Evolutionary conservation across 129 eudicot species (phyloP).

Genomic region (Solidago caesia): DNA sequence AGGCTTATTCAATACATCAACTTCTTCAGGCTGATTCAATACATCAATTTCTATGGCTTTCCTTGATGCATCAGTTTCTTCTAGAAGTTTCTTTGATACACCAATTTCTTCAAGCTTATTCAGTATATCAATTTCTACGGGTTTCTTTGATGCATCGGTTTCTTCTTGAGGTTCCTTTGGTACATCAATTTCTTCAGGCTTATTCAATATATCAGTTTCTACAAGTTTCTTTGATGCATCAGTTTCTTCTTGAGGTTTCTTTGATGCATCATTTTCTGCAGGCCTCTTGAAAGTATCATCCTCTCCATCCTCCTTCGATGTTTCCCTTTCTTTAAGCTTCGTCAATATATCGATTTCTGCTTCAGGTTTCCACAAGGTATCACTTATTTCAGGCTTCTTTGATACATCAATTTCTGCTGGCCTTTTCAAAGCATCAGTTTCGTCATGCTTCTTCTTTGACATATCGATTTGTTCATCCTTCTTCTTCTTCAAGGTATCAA

Average conservation of each 20-base stretch:
- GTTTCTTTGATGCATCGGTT: not conserved
- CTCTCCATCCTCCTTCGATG: too few relatives aligned
- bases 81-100: not conserved
- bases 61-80: not conserved
- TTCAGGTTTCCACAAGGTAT: not conserved
- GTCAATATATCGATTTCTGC: slow-evolving; percentile 1
- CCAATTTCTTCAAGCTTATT: not conserved
- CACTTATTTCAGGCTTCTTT: not conserved
- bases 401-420: not conserved
- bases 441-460: not conserved
- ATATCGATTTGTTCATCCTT: not conserved
- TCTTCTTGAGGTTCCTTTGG: slow-evolving; percentile 1
- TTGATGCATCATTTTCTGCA: slow-evolving; percentile 9
- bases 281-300: too few relatives aligned
- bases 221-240: not conserved
- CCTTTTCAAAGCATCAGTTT: not conserved
- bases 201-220: not conserved
- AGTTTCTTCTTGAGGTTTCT: slow-evolving; percentile 5
- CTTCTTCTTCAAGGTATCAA: not conserved
- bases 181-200: not conserved
- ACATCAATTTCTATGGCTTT: slow-evolving; percentile 1
- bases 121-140: not conserved
- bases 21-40: not conserved
- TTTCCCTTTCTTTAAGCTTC: not conserved
- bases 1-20: not conserved